Percentiles rank a stretch among this genome's conserved stretches.
These are phyloP conservation scores for Coemansia sp. DNA, from an alignment of 192 early-diverging fungal species.

Conservation along the genomic window DNA sequence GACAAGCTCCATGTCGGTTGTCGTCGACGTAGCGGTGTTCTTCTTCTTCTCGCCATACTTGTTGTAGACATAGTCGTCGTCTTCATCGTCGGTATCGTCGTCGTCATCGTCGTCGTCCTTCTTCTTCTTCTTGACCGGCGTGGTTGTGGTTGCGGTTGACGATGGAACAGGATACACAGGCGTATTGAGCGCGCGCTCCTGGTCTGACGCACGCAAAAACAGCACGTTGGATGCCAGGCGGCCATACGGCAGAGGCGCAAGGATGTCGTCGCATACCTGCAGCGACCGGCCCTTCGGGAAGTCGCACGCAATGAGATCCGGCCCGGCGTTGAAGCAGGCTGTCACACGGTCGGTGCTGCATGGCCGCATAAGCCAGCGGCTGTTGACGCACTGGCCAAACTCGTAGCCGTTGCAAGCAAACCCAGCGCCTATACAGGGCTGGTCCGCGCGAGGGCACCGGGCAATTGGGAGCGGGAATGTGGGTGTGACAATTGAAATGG, in stretches of 20 bases:
- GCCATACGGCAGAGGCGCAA: conserved; percentile 44
- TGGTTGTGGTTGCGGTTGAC: conserved; percentile 10
- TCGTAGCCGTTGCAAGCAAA: conserved; percentile 55
- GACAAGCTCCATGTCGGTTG: conserved; percentile 50
- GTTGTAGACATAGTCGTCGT: conserved; percentile 50
- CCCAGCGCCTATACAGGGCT: conserved; percentile 44
- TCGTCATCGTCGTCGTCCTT: conserved; percentile 39
- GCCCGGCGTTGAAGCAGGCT: conserved; percentile 47
- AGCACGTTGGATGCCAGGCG: conserved; percentile 48
- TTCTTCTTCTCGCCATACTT: conserved; percentile 55
- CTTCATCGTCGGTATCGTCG: conserved; percentile 35
- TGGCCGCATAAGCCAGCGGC: conserved; percentile 51
- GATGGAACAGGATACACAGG: conserved; percentile 44
- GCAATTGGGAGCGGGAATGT: conserved; percentile 47
- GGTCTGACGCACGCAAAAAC: conserved; percentile 44
- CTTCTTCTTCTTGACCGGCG: conserved; percentile 43
- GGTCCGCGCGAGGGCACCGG: conserved; percentile 37
- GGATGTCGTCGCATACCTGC: conserved; percentile 49
- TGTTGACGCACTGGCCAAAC: conserved; percentile 53
- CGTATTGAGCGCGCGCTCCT: conserved; percentile 51
- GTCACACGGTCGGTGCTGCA: conserved; percentile 48
- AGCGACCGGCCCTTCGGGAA: conserved; percentile 50
- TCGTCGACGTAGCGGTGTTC: conserved; percentile 38
- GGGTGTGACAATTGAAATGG: conserved; percentile 45
- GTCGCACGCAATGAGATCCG: conserved; percentile 46